Evolutionary conservation across 306 rosid genomes (phyloP), one percentile per base, ranked within the genome.

Genomic region (Betula pendula): DNA sequence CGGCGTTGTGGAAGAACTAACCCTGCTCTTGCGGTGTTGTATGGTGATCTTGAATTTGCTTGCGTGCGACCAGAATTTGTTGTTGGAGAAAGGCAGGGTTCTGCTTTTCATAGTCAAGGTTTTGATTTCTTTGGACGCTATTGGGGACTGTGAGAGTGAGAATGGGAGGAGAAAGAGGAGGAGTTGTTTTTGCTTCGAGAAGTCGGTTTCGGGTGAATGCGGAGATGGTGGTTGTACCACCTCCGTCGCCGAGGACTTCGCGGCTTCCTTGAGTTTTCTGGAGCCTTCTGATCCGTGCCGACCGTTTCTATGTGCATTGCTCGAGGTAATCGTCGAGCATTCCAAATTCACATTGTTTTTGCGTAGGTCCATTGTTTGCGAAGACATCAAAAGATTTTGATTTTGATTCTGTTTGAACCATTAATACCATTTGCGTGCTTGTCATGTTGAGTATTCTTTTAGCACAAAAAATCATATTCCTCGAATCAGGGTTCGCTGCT

Each of bases 11-110:
- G 75, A 88, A 27, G 86, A 89, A 42, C 75, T 90, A 56, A 53
- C 80, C 59, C 71, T 85, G 84, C 65, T 86, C 73, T 81, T 95
- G 53, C 88, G 97, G 45, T 83, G 92, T 77, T 88, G 88, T 78
- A 65, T 92, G 74, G 79, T 84, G 48, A 52, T 80, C 56, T 77
- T 90, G 84, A 85, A 87, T 8, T 67, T 85, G 67, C 79, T 80
- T 8, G 75, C 52, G 51, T 63, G 73, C 52, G 89, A 87, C 43
- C 87, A 73, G 16, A 66, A 47, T 27, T 68, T 77, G n/a, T 35
- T 84, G 49, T 69, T 75, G 24, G 84, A 80, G 73, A 94, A 85
- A 44, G 66, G 33, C 72, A 77, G 78, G 27, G 53, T 25, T 77
- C 62, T 94, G 60, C 84, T 81, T 16, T 71, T 62, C 15, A 59